Percentiles rank a stretch among this genome's conserved stretches.
Conservation (phyloP, 305 asterid species). For the Fraxinus floribunda region DNA sequence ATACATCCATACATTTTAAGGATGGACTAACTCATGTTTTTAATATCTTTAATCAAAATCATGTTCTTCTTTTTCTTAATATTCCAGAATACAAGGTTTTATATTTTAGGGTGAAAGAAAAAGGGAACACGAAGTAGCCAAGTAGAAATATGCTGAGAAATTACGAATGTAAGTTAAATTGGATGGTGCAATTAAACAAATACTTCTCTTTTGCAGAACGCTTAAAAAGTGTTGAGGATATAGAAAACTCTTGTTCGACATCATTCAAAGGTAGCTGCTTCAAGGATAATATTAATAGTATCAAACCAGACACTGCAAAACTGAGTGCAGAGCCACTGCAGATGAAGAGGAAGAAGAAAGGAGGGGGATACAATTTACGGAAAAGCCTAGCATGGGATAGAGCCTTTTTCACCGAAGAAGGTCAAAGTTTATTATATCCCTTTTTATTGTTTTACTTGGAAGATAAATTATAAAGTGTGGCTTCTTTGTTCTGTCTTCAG, state of each 20-base stretch:
- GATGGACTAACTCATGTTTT: background rate
- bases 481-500: conserved; percentile 39
- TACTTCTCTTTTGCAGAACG: conserved; percentile 38
- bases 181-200: conserved; percentile 16
- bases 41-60: background rate
- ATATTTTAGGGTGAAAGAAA: background rate
- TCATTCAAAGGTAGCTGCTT: conserved; percentile 42
- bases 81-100: background rate
- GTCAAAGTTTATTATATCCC: conserved; percentile 33
- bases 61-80: background rate
- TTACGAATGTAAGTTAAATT: conserved; percentile 3
- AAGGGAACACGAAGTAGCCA: background rate
- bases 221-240: conserved; percentile 30
- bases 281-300: conserved; percentile 60
- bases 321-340: conserved; percentile 69
- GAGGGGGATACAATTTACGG: conserved; percentile 69
- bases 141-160: background rate
- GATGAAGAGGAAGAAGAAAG: conserved; percentile 85
- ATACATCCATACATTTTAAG: background rate
- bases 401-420: conserved; percentile 94
- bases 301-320: conserved; percentile 54
- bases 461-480: conserved; percentile 17
- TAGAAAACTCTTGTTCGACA: conserved; percentile 35
- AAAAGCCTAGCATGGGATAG: conserved; percentile 95
- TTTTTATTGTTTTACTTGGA: conserved; percentile 17